A percentile compares a stretch with the other conserved stretches of the same genome.
These are phyloP conservation scores for Aspergillus asperescens DNA, from an alignment of 495 filamentous ascomycete genomes.

Conservation along the genomic window DNA sequence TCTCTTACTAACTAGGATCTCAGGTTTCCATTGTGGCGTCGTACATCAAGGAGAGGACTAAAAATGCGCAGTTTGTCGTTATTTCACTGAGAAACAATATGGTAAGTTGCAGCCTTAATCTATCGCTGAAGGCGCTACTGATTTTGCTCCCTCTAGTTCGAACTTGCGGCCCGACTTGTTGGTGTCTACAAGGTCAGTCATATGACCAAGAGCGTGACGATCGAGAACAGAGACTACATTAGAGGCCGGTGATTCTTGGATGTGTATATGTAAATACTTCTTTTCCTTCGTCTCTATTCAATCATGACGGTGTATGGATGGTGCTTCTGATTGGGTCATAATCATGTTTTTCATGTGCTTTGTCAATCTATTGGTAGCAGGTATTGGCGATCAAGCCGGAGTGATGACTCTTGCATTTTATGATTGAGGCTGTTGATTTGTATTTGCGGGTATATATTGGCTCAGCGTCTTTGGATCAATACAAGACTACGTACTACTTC, in stretches of 20 bases:
- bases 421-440: too few species aligned
- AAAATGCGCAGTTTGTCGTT: constrained; percentile 98
- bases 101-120: constrained; percentile 35
- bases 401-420: constrained; percentile 3
- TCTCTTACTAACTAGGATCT: neutral
- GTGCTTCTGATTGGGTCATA: constrained; percentile 9
- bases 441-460: neutral
- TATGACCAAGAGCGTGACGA: constrained; percentile 98
- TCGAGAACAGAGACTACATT: constrained; percentile 86
- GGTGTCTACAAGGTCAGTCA: constrained; percentile 99
- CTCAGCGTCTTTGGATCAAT: too few species aligned
- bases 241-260: constrained; percentile 32
- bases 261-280: constrained; percentile 9
- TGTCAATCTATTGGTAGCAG: constrained; percentile 6
- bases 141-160: constrained; percentile 51
- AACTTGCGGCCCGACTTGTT: constrained; percentile 86
- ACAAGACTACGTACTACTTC: too few species aligned
- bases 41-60: constrained; percentile 98
- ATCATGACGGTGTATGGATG: constrained; percentile 7
- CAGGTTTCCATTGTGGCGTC: constrained; percentile 96
- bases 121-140: constrained; percentile 1
- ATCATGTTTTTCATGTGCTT: constrained; percentile 4
- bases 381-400: neutral
- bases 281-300: neutral
- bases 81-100: constrained; percentile 98